Evolutionary conservation across 1,139 yeast species (phyloP), one percentile per base, ranked within the genome.

Genomic region (Lodderomyces jiufengensis): DNA sequence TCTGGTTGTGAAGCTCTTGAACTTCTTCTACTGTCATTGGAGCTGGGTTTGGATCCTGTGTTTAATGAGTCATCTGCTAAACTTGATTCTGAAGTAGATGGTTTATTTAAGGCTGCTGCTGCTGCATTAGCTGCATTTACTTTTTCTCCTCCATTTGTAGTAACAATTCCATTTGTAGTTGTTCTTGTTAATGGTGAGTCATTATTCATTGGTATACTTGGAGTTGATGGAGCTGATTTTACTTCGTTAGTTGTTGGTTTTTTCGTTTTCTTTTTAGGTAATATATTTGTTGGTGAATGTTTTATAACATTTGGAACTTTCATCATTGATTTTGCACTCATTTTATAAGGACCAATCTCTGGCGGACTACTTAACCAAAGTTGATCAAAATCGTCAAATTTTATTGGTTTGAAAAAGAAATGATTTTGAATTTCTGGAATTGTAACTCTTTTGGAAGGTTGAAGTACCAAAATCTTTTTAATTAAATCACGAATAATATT

Each of bases 361-460:
- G 98, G 98, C 3, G 88, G 86, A 2, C 70, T 65, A 0, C 61
- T 57, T 24, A 65, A 62, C 97, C 98, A 92, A 20, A 92, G 68
- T 43, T 65, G 64, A 31, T 73, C 71, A 38, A 71, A 71, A 48
- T 82, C 76, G 22, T 69, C 57, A 81, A 95, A 90, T 43, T 84
- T 70, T 11, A 82, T 59, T 5, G 67, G 72, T 31, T 73, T 70
- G 52, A 86, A 90, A 66, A 94, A 90, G 38, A 70, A 75, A 57
- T 90, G 95, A 29, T 51, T 47, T 48, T 68, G 66, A 31, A 70
- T 67, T 22, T 53, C 53, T 2, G 55, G 53, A 25, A 70, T 66
- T 5, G 59, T 64, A 5, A 63, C 66, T 47, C 76, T 59, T 40
- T 59, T 59, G 2, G 68, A 58, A 1, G 76, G 76, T 40, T 66